Evolutionary conservation across 73 alveolate genomes (phyloP), one percentile per base, ranked within the genome.

Genomic region (Blepharisma japonicum): DNA sequence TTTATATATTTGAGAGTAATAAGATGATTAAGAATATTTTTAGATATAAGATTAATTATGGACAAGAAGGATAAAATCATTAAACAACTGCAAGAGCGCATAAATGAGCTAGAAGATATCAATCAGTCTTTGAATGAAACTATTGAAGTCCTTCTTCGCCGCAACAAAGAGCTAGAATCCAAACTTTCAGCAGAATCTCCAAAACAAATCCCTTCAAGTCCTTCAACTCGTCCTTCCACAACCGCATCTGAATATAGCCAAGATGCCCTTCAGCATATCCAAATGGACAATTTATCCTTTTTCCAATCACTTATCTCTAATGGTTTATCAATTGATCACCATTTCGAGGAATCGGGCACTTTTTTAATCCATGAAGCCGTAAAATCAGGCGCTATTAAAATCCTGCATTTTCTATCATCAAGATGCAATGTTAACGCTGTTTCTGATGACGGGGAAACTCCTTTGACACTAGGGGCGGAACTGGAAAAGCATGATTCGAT

Each of bases 351-450:
- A 61, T 20, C 50, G 2, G 74, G 74, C 39, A 61, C 39, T 61
- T 25, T 14, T 25, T 39, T 61, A 61, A 25, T 61, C 74, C 74
- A 61, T 39, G 74, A 61, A 25, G 74, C 74, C 11, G 74, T 61
- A n/a, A 61, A 61, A 61, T n/a, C 74, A 8, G 74, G 74, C 14
- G 74, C 74, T 18, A 61, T 61, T 14, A 61, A 61, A 61, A 25
- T 61, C 46, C 74, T 61, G 14, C 38, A 61, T 25, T 61, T 61
- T 25, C 14, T 61, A 20, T 61, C 47, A 8, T n/a, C 74, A 14
- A 14, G 23, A 61, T n/a, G 47, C 11, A 39, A 61, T 25, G 18
- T 61, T 1, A 61, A 61, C 23, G 18, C 18, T 9, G 23, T 9
- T 14, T 18, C 74, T 14, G 18, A 14, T 14, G 46, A n/a, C 14